These are phyloP conservation scores for Cadophora sp. DNA, from an alignment of 2,329 filamentous ascomycete genomes.

Conservation along the genomic window DNA sequence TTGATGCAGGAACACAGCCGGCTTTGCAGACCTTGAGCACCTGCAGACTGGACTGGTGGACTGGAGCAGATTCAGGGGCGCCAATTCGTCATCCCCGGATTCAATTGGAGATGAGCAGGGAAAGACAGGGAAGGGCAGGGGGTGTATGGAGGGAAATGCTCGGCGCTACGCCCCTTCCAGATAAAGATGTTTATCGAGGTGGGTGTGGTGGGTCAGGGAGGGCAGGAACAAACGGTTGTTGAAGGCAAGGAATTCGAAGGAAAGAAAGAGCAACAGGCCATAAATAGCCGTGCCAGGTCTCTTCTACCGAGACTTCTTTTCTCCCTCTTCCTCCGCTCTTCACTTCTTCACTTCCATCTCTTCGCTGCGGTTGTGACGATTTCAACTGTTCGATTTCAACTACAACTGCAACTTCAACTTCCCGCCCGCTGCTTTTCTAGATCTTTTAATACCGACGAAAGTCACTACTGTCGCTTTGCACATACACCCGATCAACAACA, in stretches of 20 bases:
- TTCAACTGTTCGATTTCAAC: not conserved
- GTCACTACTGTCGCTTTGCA: not conserved
- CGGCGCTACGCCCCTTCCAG: conserved; percentile 25
- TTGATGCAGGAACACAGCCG: conserved; percentile 7
- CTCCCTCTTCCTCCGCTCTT: conserved; percentile 16
- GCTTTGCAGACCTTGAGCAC: too few relatives aligned
- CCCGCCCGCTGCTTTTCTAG: not conserved
- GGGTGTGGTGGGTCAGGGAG: not conserved
- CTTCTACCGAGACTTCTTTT: not conserved
- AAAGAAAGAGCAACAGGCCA: conserved; percentile 5
- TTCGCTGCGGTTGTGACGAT: conserved; percentile 5
- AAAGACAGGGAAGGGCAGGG: not conserved
- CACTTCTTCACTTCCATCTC: conserved; percentile 7
- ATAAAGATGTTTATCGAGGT: conserved; percentile 12
- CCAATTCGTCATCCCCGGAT: not conserved
- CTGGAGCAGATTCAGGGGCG: not conserved
- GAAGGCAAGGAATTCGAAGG: not conserved
- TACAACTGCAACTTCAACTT: not conserved
- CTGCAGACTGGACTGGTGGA: not conserved
- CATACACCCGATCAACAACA: not conserved
- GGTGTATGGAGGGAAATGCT: not conserved
- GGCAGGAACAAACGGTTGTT: not conserved
- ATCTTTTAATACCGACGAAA: conserved; percentile 5
- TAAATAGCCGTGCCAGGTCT: conserved; percentile 9
- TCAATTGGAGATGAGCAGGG: not conserved